Conservation (phyloP, 805 yeast genomes). For the Zygosaccharomyces siamensis region DNA sequence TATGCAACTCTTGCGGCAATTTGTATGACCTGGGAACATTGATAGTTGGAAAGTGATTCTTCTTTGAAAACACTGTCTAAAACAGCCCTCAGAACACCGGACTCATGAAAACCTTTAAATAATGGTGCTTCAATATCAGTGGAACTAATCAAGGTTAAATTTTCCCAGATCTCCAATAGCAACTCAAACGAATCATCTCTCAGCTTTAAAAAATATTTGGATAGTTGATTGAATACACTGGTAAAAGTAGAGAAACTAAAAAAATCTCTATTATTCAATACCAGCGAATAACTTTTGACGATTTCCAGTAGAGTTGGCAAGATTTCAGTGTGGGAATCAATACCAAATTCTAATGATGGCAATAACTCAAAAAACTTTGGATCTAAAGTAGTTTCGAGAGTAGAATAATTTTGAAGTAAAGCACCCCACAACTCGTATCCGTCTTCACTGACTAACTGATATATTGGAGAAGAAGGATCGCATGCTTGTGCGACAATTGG, state of each 20-base stretch:
- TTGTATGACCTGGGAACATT: slow-evolving; percentile 35
- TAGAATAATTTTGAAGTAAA: slow-evolving; percentile 57
- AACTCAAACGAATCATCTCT: slow-evolving; percentile 63
- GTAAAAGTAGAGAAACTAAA: slow-evolving; percentile 26
- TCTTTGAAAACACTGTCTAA: slow-evolving; percentile 31
- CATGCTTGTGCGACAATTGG: slow-evolving; percentile 63
- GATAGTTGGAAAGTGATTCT: slow-evolving; percentile 31
- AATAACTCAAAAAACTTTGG: slow-evolving; percentile 43
- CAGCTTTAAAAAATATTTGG: slow-evolving; percentile 53
- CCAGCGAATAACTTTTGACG: slow-evolving; percentile 55
- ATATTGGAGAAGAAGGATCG: slow-evolving; percentile 51
- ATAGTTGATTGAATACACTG: slow-evolving; percentile 43
- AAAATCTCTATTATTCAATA: slow-evolving; percentile 39
- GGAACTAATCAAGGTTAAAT: slow-evolving; percentile 26
- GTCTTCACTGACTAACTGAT: slow-evolving; percentile 68
- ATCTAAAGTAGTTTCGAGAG: slow-evolving; percentile 25
- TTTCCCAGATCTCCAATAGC: slow-evolving; percentile 40
- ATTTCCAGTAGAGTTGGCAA: slow-evolving; percentile 59
- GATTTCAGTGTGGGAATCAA: slow-evolving; percentile 69
- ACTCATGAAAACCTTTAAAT: slow-evolving; percentile 25
- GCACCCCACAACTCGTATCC: slow-evolving; percentile 83
- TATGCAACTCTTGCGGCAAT: slow-evolving; percentile 37
- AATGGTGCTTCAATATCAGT: slow-evolving; percentile 21
- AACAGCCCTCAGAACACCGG: slow-evolving; percentile 25
- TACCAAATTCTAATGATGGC: slow-evolving; percentile 50